Evolutionary conservation across 2,329 filamentous ascomycete genomes (phyloP).

Genomic region (Ophiostoma novo-ulmi): DNA sequence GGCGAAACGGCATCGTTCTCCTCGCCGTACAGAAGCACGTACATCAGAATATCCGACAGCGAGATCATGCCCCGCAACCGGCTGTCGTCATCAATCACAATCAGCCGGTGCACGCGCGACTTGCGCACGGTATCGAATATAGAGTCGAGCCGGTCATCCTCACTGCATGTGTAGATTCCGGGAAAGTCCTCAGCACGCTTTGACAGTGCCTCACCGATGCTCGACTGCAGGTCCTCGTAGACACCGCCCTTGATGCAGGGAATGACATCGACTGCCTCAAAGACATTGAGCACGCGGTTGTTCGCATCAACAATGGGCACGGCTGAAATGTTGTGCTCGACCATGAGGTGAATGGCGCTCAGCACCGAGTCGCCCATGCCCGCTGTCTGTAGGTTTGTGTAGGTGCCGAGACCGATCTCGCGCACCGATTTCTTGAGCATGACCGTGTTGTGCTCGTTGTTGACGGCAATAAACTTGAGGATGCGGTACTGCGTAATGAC

Average conservation of each 20-base stretch:
- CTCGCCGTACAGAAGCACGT: constrained; percentile 78
- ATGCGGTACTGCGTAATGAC: constrained; percentile 98
- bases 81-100: constrained; percentile 87
- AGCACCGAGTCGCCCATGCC: constrained; percentile 87
- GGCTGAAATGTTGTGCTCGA: constrained; percentile 87
- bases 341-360: constrained; percentile 89
- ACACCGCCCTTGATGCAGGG: constrained; percentile 87
- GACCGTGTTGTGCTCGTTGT: constrained; percentile 77
- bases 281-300: constrained; percentile 80
- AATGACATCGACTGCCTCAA: constrained; percentile 96
- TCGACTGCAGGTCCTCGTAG: constrained; percentile 84
- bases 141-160: constrained; percentile 86
- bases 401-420: constrained; percentile 81
- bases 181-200: constrained; percentile 87
- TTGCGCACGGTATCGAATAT: constrained; percentile 97
- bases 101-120: constrained; percentile 85
- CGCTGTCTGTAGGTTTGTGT: constrained; percentile 72
- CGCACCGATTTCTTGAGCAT: constrained; percentile 80
- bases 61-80: constrained; percentile 85
- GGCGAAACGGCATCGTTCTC: constrained; percentile 42
- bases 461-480: constrained; percentile 97
- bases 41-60: constrained; percentile 92
- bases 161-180: constrained; percentile 91
- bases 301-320: constrained; percentile 85
- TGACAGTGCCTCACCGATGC: constrained; percentile 81